Evolutionary conservation across 176 grass and related monocot genomes (phyloP), one percentile per base, ranked within the genome.

Genomic region (Avena sativa): DNA sequence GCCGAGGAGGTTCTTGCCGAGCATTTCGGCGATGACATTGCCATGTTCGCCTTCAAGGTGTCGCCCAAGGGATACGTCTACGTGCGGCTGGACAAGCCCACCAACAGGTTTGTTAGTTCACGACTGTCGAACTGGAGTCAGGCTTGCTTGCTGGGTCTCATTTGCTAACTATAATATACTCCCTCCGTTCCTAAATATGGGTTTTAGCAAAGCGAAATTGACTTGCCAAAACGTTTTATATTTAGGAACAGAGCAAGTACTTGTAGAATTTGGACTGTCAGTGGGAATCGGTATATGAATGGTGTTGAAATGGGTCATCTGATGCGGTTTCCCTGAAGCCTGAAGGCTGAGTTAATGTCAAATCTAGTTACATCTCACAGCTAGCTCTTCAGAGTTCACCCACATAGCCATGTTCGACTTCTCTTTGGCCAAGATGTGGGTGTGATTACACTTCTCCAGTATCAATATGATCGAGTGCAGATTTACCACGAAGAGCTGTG

Each of bases 51-150:
- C 40, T 95, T 98, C 84, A 98, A 94, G 92, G 84, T 96, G 32
- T 94, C 96, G 79, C 93, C 92, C 51, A 94, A 93, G 90, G 93
- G 96, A 65, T 96, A 94, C 68, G 89, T 98, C 56, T 95, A 98
- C 43, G 84, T 95, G 40, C 90, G 96, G 66, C 91, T 95, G 4
- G 96, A 98, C 85, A 98, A 98, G 84, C 90, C 90, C 40, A 91
- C 88, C 36, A 79, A 61, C 81, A 87, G 89, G 93, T 92, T 65
- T 73, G 30, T 21, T 1, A 51, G 3, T 62, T 21, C 23, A 2
- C 15, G 65, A 8, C 79, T 34, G 5, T 17, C 26, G 19, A 19
- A 19, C 56, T 76, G 46, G 12, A 68, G 2, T 2, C 8, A 68
- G 13, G 6, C 19, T 79, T 40, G 0, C 15, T 73, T 73, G 14